These are phyloP conservation scores for Silene coronaria DNA, from an alignment of 179 eudicot genomes.

Conservation along the genomic window DNA sequence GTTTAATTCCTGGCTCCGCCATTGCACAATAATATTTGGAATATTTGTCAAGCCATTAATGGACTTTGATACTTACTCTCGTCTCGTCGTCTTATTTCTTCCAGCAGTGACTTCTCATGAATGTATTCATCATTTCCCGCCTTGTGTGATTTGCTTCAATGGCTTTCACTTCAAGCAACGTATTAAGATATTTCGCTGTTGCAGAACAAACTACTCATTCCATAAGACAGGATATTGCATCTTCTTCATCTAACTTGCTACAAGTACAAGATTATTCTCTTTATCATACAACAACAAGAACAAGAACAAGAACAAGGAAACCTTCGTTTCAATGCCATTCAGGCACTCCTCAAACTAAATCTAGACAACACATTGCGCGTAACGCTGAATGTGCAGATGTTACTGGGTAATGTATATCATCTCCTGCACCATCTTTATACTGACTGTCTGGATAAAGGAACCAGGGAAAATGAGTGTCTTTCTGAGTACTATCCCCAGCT, in stretches of 20 bases:
- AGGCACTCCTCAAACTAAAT: slow-evolving; percentile 38
- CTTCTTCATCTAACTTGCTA: slow-evolving; percentile 40
- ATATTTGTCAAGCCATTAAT: neutral
- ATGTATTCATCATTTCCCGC: slow-evolving; percentile 17
- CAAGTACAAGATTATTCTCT: slow-evolving; percentile 39
- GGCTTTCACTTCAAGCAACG: slow-evolving; percentile 33
- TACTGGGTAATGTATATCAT: slow-evolving; percentile 40
- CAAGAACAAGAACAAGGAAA: slow-evolving; percentile 32
- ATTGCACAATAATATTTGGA: too few relatives aligned
- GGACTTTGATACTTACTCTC: neutral
- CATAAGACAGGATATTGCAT: slow-evolving; percentile 39
- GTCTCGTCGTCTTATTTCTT: slow-evolving; percentile 1
- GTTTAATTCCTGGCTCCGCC: too few relatives aligned
- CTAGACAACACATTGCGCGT: slow-evolving; percentile 35
- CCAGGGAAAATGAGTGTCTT: neutral
- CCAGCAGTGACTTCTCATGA: slow-evolving; percentile 11
- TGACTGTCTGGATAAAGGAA: neutral
- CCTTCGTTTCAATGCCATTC: slow-evolving; percentile 44
- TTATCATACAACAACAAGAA: too few relatives aligned
- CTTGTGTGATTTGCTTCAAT: slow-evolving; percentile 21
- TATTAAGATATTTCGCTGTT: slow-evolving; percentile 23
- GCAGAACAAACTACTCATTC: slow-evolving; percentile 29
- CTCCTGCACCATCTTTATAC: neutral
- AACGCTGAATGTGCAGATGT: slow-evolving; percentile 36
- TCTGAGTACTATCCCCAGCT: neutral